Base-by-base conservation (phyloP, 2,329 filamentous ascomycete species). In the Lachnellula subtilissima region DNA sequence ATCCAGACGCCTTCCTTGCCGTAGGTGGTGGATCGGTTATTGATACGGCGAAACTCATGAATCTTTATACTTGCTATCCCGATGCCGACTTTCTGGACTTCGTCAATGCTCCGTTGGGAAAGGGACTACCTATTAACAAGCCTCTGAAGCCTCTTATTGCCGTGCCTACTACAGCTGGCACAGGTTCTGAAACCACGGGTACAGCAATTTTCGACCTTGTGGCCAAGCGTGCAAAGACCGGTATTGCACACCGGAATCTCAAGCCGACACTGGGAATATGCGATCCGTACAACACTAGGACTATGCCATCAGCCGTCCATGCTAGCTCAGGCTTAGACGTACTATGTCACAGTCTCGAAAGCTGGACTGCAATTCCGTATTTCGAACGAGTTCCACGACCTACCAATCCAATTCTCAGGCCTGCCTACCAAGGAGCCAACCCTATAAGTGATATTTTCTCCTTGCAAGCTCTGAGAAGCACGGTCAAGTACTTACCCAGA, bases 31-130 rank as follows among this genome's bases (percentile, higher is more conserved):
- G 94, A 39, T 96, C 91, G 40, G 94, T 97, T 63, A 99, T 99
- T 64, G 94, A 99, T 74, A 99, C 94, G 0, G 93, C 94, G 53
- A 99, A 99, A 74, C 80, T 99, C 55, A 97, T 99, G 92, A 99
- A 99, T 70, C 81, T 99, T 0, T 97, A 97, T 75, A 89, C 87
- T 0, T 86, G 84, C 60, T 97, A 91, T 70, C 92, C 92, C 0
- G 88, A 97, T 7, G 93, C 93, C 36, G 89, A 94, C 65, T 97
- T 99, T 70, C 80, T 97, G 37, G 93, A 99, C 77, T 99, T 99
- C 66, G 94, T 99, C 72, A 97, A 97, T 69, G 93, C 93, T 0
- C 94, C 94, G 0, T 76, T 97, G 0, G 94, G 94, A 57, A 91
- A 88, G 60, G 94, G 94, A 4, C 74, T 83, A 23, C 89, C 90